phyloP scores from a whole-genome alignment of 148 eudicot species.

The Silene uniflora region DNA sequence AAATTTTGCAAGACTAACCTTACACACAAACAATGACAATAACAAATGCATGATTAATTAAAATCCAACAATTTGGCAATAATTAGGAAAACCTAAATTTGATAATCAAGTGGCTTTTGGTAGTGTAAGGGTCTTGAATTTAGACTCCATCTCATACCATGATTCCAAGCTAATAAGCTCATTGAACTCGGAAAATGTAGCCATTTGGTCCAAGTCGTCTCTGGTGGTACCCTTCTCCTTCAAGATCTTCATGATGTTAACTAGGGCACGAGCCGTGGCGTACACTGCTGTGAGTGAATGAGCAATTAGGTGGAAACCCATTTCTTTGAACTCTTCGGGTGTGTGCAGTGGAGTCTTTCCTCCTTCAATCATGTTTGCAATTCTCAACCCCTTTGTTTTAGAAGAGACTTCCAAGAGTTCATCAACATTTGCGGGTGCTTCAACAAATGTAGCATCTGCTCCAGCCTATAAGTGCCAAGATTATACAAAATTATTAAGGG shows the following conservation, averaged over 20 bases:
- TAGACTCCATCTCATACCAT: constrained; percentile 23
- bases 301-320: constrained; percentile 27
- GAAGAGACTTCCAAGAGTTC: constrained; percentile 16
- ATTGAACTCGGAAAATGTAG: constrained; percentile 25
- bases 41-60: constrained; percentile 6
- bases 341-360: constrained; percentile 33
- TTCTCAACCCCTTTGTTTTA: constrained; percentile 22
- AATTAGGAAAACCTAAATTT: neutral
- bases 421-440: constrained; percentile 22
- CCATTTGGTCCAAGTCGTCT: constrained; percentile 28
- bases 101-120: constrained; percentile 13
- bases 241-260: constrained; percentile 23
- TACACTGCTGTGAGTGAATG: constrained; percentile 28
- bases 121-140: constrained; percentile 21
- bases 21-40: neutral
- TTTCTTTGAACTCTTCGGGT: constrained; percentile 27
- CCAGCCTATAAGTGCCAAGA: constrained; percentile 9
- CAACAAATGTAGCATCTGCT: constrained; percentile 31
- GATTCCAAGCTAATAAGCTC: constrained; percentile 28
- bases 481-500: too few species aligned
- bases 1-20: constrained; percentile 3
- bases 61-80: neutral
- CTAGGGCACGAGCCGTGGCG: constrained; percentile 25
- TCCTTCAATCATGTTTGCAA: constrained; percentile 36
- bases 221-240: constrained; percentile 30